phyloP scores from a whole-genome alignment of 768 basidiomycete genomes.

The Leccinum subtestaceum region DNA sequence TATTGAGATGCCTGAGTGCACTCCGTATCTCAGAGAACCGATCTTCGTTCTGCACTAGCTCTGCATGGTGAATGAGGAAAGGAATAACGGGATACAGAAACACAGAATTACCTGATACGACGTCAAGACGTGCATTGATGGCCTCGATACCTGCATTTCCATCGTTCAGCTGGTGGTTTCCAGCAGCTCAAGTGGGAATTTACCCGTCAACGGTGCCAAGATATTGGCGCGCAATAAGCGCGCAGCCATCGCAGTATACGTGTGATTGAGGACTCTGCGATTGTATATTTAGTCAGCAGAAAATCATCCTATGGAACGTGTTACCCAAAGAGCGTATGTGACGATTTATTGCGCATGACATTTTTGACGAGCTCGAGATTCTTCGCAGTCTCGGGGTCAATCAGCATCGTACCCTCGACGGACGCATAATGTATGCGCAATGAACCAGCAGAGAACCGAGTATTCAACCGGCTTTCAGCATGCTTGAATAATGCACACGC shows the following conservation, averaged over 20 bases:
- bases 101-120: conserved; percentile 63
- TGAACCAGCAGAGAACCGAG: conserved; percentile 65
- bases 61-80: conserved; percentile 35
- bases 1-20: conserved; percentile 68
- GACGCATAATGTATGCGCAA: conserved; percentile 73
- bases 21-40: conserved; percentile 64
- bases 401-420: conserved; percentile 91
- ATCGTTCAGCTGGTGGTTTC: neutral
- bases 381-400: conserved; percentile 83
- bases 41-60: conserved; percentile 76
- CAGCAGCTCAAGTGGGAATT: neutral
- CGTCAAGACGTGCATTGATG: conserved; percentile 81
- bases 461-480: conserved; percentile 66
- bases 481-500: conserved; percentile 86
- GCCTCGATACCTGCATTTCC: conserved; percentile 35
- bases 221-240: conserved; percentile 78
- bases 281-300: neutral
- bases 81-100: neutral
- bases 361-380: conserved; percentile 91
- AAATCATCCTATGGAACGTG: neutral
- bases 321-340: conserved; percentile 80
- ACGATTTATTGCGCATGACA: conserved; percentile 58
- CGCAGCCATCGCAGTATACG: conserved; percentile 87
- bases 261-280: conserved; percentile 68
- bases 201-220: conserved; percentile 78